phyloP scores from a whole-genome alignment of 306 rosid genomes.

The Acacia acuminata region DNA sequence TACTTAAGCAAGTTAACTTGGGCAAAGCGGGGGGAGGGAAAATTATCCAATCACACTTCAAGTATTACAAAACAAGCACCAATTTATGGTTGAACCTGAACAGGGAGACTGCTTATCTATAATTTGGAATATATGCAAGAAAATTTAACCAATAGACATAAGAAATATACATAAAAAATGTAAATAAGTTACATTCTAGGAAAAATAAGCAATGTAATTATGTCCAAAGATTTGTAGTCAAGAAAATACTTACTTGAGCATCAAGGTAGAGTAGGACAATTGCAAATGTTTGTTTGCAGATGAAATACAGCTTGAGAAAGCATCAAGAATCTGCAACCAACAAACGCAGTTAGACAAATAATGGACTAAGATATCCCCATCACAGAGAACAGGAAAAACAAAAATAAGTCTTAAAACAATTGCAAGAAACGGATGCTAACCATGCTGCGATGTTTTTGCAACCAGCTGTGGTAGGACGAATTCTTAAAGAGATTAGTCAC shows the following conservation, averaged over 20 bases:
- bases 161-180: not conserved
- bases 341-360: conserved; percentile 21
- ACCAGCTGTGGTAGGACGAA: conserved; percentile 62
- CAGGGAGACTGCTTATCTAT: not conserved
- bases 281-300: conserved; percentile 84
- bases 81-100: conserved; percentile 10
- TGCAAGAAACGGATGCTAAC: conserved; percentile 44
- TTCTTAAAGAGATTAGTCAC: conserved; percentile 84
- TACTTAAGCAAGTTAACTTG: conserved; percentile 5
- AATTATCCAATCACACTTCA: not conserved
- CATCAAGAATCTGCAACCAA: conserved; percentile 79
- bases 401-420: conserved; percentile 5
- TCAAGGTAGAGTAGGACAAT: conserved; percentile 75
- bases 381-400: too few species aligned
- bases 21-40: conserved; percentile 4
- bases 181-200: not conserved
- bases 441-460: conserved; percentile 75
- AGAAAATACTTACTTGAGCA: conserved; percentile 76
- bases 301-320: conserved; percentile 74
- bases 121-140: not conserved
- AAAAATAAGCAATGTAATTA: not conserved
- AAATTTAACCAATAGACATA: too few species aligned
- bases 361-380: not conserved
- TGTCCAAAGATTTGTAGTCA: not conserved
- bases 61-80: conserved; percentile 9